Conservation (phyloP, 202 grass and related monocot genomes). For the Schoenoplectus tabernaemontani region DNA sequence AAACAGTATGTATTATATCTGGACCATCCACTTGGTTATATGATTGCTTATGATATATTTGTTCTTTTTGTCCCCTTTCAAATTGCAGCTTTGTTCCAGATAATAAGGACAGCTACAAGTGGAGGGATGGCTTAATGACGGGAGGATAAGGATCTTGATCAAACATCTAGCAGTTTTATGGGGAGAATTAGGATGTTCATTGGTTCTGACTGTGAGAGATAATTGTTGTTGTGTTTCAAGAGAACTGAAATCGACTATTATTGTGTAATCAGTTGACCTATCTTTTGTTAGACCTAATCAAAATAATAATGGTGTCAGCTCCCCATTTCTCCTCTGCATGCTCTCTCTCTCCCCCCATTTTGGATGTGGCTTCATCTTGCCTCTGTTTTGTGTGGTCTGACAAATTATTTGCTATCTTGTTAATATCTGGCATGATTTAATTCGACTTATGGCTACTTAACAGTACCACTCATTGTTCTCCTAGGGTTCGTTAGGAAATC, state of each 20-base stretch:
- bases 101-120: slow-evolving; percentile 64
- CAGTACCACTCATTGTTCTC: neutral
- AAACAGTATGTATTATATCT: neutral
- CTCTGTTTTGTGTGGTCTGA: neutral
- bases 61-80: neutral
- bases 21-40: neutral
- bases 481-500: neutral
- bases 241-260: slow-evolving; percentile 12
- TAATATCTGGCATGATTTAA: neutral
- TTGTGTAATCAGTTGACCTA: slow-evolving; percentile 10
- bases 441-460: neutral
- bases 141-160: neutral
- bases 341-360: neutral
- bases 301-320: neutral
- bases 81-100: slow-evolving; percentile 70
- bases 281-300: slow-evolving; percentile 6
- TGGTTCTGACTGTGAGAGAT: slow-evolving; percentile 11
- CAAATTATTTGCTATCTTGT: neutral
- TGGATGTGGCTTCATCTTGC: neutral
- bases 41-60: neutral
- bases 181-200: slow-evolving; percentile 13
- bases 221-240: slow-evolving; percentile 18
- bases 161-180: neutral
- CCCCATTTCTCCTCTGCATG: neutral
- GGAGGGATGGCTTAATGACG: slow-evolving; percentile 25